Base-by-base conservation (phyloP, 2,329 filamentous ascomycete genomes). In the Botrytis deweyae region DNA sequence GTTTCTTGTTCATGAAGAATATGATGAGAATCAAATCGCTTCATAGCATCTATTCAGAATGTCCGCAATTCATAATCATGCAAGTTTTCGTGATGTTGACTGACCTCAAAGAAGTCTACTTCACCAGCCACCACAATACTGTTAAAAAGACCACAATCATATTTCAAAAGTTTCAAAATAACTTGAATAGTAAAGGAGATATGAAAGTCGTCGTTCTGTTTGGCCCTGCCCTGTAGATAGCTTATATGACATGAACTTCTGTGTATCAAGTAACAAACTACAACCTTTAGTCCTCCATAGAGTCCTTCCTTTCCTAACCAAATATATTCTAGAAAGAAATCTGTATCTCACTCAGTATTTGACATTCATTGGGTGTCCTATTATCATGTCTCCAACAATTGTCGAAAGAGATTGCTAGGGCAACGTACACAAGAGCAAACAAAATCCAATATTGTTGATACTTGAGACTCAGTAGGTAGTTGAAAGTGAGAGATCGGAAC, bases 401-500 rank as follows among this genome's bases (percentile, higher is more conserved):
- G 6, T 18, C 8, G 2, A 61, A 6, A 14, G 20, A 33, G 1
- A 61, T 22, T 6, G 9, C 29, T 6, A 36, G 58, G 20, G 18
- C 58, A 61, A 20, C 9, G 18, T 38, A 38, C 9, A 36, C 20
- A 22, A 10, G 4, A 38, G 29, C 10, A 33, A 25, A 61, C 33
- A 36, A 12, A 49, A 25, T 22, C 10, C 8, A 8, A 65, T 16
- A 7, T 36, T 65, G 20, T 33, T 1, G 16, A 25, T 12, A n/a
- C 5, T 12, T n/a, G 33, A 49, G 42, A 65, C 4, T 65, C 4
- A 46, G 29, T 29, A 29, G 29, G n/a, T 46, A 3, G 12, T 49
- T 66, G 14, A 36, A 36, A 42, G 38, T 66, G 64, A 49, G 20
- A 49, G 42, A 66, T 66, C 44, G 25, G 64, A 66, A 38, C 44